A percentile compares a stretch with the other conserved stretches of the same genome.
These are phyloP conservation scores for Paralagenidium karlingii DNA, from an alignment of 352 stramenopile species.

Conservation along the genomic window DNA sequence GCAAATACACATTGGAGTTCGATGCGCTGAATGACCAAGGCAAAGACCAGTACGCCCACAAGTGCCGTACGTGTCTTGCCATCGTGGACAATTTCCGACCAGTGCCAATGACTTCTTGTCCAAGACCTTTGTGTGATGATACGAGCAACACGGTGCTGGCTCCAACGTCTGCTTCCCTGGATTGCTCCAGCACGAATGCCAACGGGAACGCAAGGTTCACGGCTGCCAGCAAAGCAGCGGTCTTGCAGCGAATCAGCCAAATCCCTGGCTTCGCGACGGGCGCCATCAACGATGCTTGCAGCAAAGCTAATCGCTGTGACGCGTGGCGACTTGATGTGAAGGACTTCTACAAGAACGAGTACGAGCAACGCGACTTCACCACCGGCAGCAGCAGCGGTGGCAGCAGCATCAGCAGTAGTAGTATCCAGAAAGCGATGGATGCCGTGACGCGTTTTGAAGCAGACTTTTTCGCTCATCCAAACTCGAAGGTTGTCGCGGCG, in stretches of 20 bases:
- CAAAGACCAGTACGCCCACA: slow-evolving; percentile 12
- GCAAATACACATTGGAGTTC: slow-evolving; percentile 38
- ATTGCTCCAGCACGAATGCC: too few relatives aligned
- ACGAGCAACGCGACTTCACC: slow-evolving; percentile 1
- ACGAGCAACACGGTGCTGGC: slow-evolving; percentile 2
- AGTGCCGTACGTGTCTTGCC: slow-evolving; percentile 33
- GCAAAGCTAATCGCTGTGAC: slow-evolving; percentile 28
- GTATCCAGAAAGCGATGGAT: too few relatives aligned
- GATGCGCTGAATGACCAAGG: slow-evolving; percentile 20
- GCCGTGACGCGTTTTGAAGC: too few relatives aligned
- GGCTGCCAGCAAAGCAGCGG: slow-evolving; percentile 17
- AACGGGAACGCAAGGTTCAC: too few relatives aligned
- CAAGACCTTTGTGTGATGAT: too few relatives aligned
- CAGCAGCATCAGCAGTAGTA: too few relatives aligned
- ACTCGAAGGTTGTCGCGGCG: not conserved
- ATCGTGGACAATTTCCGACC: slow-evolving; percentile 46
- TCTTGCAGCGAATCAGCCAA: slow-evolving; percentile 10
- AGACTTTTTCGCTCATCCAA: not conserved
- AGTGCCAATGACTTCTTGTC: slow-evolving; percentile 17
- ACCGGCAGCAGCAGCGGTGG: too few relatives aligned
- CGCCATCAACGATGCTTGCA: slow-evolving; percentile 40
- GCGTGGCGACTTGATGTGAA: slow-evolving; percentile 12
- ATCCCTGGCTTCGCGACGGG: slow-evolving; percentile 16
- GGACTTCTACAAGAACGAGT: too few relatives aligned
- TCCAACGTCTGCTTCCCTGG: too few relatives aligned